Evolutionary conservation across 768 basidiomycete genomes (phyloP), one percentile per base, ranked within the genome.

Genomic region (Trametes punicea): DNA sequence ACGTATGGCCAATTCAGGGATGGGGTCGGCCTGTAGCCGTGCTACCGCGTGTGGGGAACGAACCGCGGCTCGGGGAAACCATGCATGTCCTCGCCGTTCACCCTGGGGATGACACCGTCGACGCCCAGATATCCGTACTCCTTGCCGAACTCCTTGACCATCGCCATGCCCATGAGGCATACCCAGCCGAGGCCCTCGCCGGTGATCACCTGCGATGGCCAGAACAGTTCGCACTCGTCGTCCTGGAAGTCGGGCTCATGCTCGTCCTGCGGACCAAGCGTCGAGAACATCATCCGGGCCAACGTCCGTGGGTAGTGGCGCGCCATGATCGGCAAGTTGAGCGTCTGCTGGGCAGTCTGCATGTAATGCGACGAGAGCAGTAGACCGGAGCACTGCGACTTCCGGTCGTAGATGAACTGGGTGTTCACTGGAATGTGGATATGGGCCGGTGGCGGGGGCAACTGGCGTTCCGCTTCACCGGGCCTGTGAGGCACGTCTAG

Each of bases 121-220:
- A 88, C 69, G 27, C 89, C 87, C 55, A 73, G 75, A 72, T 91
- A 92, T 10, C 85, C 87, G 70, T 85, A 83, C 30, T 82, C 77
- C 64, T 82, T 84, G 59, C 88, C 88, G 64, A 88, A 87, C 65
- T 92, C 90, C 63, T 80, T 83, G 65, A 92, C 82, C 90, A 92
- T 92, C 36, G 88, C 85, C 67, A 86, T 88, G 63, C 88, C 89
- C 82, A 92, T 85, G 26, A 87, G 75, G 69, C 89, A 91, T n/a
- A 90, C 83, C 90, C 90, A 92, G 20, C 85, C 90, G 27, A 92
- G 76, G 46, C 90, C 90, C 68, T 89, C 86, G 39, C 87, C 88
- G 27, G 80, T 86, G 55, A 83, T 74, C 31, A 80, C 76, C 64
- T 88, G 85, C 39, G 84, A 84, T 0, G 89, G 90, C 90, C 89